Base-by-base conservation (phyloP, 495 filamentous ascomycete species). In the Hypoxylon trugodes region DNA sequence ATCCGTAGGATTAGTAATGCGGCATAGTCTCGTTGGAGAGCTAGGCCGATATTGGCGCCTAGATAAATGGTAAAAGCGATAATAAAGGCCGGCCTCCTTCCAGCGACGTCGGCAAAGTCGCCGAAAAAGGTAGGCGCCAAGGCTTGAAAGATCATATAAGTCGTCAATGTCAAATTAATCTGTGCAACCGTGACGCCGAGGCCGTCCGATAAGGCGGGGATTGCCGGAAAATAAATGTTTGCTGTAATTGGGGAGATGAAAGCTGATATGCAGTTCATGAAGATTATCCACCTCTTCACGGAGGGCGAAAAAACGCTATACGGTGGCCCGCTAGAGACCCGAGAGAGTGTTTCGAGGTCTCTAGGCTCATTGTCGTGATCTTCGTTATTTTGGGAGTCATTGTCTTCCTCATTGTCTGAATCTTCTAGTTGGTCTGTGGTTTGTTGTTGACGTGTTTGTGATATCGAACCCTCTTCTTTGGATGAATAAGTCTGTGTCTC, bases 141-240 rank as follows among this genome's bases (percentile, higher is more conserved):
- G 35, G 80, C 86, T 62, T 89, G 79, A 13, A 88, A 78, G 50
- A 89, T 81, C 82, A 87, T 82, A 60, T 87, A 89, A 7, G 84
- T 83, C 1, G 87, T 89, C 35, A 90, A 68, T 1, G 86, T 88
- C 36, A 92, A 73, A 66, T 91, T 91, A 73, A 91, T 86, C 43
- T 86, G 74, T 1, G 75, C 77, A n/a, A 81, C 65, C 0, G 85
- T 83, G 1, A 90, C 83, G 7, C 80, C 65, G 6, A 90, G 77
- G 43, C 87, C 81, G 0, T 59, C 32, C 0, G 86, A 76, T 13
- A 91, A 62, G 6, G 81, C 71, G 19, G 82, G 84, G 51, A 94
- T 76, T 1, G 88, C 87, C 3, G 90, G 90, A 58, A 92, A 92
- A 72, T 95, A 95, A 36, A 92, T 91, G 65, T 90, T 91, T 15